phyloP scores from a whole-genome alignment of 2,329 filamentous ascomycete genomes.

The Podosphaera leucotricha region DNA sequence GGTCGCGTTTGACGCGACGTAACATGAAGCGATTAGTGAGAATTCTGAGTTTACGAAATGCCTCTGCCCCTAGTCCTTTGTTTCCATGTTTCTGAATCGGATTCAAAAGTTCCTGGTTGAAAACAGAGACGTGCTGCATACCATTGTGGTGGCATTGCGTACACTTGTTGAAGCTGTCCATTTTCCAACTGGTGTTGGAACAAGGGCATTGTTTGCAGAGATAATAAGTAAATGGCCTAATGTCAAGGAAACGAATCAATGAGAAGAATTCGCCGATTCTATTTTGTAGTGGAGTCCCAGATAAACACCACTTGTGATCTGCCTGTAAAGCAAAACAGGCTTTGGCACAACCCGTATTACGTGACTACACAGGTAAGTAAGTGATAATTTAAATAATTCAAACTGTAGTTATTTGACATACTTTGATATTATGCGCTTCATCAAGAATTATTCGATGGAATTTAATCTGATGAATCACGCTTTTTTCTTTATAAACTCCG shows the following conservation, averaged over 20 bases:
- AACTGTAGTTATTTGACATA: conserved; percentile 12
- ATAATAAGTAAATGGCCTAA: conserved; percentile 77
- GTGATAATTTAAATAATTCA: conserved; percentile 7
- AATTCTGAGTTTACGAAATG: conserved; percentile 61
- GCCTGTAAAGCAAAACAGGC: conserved; percentile 82
- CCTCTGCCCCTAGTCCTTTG: conserved; percentile 35
- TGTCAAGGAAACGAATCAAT: conserved; percentile 70
- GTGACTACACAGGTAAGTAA: conserved; percentile 24
- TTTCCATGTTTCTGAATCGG: conserved; percentile 46
- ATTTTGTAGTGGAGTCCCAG: conserved; percentile 87
- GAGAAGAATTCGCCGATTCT: conserved; percentile 96
- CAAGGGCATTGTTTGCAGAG: conserved; percentile 77
- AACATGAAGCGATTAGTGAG: conserved; percentile 91
- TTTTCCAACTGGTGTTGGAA: conserved; percentile 60
- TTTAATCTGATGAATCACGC: conserved; percentile 58
- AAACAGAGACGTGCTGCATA: conserved; percentile 46
- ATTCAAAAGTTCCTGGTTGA: conserved; percentile 87
- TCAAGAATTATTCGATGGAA: conserved; percentile 89
- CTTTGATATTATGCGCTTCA: conserved; percentile 86
- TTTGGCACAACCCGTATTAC: conserved; percentile 76
- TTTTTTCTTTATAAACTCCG: conserved; percentile 57
- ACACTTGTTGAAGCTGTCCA: conserved; percentile 49
- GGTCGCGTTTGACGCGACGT: conserved; percentile 77
- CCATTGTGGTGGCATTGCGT: conserved; percentile 35
- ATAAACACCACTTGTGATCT: conserved; percentile 84